Base-by-base conservation (phyloP, 2,329 filamentous ascomycete genomes). In the Byssochlamys sp. region DNA sequence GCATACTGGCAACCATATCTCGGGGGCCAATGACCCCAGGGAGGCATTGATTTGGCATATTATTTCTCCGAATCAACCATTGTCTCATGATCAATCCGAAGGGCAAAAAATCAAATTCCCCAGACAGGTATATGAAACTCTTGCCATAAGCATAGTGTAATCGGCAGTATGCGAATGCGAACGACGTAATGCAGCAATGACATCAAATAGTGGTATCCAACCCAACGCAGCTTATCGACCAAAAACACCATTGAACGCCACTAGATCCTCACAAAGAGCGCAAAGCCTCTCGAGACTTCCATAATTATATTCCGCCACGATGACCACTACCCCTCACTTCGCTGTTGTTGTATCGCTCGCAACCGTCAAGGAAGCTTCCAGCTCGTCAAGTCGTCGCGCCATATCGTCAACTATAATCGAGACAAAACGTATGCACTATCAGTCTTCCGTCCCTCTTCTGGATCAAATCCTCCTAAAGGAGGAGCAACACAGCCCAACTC, bases 371-470 rank as follows among this genome's bases (percentile, higher is more conserved):
- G 86, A 85, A 26, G 87, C 80, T 71, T 95, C 91, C 10, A 96
- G 80, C 58, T 86, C 90, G 69, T 96, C 91, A 25, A 96, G 77
- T 27, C 91, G 84, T 60, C 87, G 81, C 12, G 89, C 88, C 91
- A 96, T 96, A 62, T 96, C 91, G 69, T 96, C 91, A 88, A 96
- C 91, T 96, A 60, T 27, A 12, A 50, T 12, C 10, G 31, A 12
- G 4, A 2, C 29, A 24, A 45, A 19, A 24, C 7, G n/a, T 24
- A 24, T 1, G 1, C 19, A 5, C n/a, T 14, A 45, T 45, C 9
- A 45, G 39, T 4, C n/a, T 9, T 19, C n/a, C 19, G 9, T 2
- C 5, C 39, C 24, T 9, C n/a, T 45, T 45, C 39, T 24, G 7
- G 19, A 19, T 6, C 4, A 28, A 49, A 28, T 14, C 28, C 27